Evolutionary conservation across 2,329 filamentous ascomycete genomes (phyloP).

Genomic region (Stachybotrys echinatus): DNA sequence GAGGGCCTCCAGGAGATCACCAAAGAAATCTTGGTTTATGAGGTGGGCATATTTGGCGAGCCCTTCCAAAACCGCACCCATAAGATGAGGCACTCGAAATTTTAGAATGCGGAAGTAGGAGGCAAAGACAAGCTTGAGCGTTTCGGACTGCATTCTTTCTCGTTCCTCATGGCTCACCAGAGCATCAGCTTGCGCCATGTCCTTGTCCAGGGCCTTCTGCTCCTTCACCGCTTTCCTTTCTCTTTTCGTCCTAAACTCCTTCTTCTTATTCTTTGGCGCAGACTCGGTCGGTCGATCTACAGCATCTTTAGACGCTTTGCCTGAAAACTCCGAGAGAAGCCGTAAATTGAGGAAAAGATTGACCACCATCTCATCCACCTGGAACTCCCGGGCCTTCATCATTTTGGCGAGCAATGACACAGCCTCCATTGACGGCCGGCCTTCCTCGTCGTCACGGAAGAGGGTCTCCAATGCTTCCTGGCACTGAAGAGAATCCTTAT

Average conservation of each 20-base stretch:
- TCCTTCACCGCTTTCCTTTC: slow-evolving; percentile 79
- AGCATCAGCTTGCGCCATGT: slow-evolving; percentile 89
- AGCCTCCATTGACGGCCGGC: slow-evolving; percentile 79
- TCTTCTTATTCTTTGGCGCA: slow-evolving; percentile 57
- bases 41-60: slow-evolving; percentile 90
- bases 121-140: slow-evolving; percentile 90
- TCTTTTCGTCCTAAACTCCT: slow-evolving; percentile 87
- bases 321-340: slow-evolving; percentile 79
- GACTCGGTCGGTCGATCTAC: slow-evolving; percentile 48
- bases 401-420: slow-evolving; percentile 84
- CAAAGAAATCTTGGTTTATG: slow-evolving; percentile 99
- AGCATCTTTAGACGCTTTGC: slow-evolving; percentile 73
- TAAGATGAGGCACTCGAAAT: slow-evolving; percentile 71
- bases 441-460: slow-evolving; percentile 85
- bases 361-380: slow-evolving; percentile 76
- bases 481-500: slow-evolving; percentile 73
- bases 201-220: slow-evolving; percentile 82
- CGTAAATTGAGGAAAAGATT: slow-evolving; percentile 90
- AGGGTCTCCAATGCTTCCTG: slow-evolving; percentile 73
- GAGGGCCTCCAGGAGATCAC: slow-evolving; percentile 87
- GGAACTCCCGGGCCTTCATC: slow-evolving; percentile 85
- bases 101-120: slow-evolving; percentile 95
- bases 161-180: slow-evolving; percentile 87
- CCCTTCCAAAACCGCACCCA: slow-evolving; percentile 96
- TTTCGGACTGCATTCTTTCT: slow-evolving; percentile 92